A percentile compares a stretch with the other conserved stretches of the same genome.
Evolutionary conservation across 331 rosid species (phyloP).

Genomic region (Rosa hybrid): DNA sequence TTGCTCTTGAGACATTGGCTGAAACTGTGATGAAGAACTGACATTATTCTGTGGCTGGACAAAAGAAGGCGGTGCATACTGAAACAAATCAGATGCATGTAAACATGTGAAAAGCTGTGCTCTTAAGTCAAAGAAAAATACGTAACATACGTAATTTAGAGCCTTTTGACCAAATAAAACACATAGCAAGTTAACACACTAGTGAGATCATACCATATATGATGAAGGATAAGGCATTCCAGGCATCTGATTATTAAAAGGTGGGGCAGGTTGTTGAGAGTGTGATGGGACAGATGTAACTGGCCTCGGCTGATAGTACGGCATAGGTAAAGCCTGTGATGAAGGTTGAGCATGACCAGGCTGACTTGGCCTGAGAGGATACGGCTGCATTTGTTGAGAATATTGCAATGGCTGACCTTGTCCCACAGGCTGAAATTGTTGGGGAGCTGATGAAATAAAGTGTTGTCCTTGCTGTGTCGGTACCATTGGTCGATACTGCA

Average conservation of each 20-base stretch:
- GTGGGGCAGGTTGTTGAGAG: constrained; percentile 74
- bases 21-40: constrained; percentile 59
- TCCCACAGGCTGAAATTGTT: constrained; percentile 71
- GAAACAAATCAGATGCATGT: constrained; percentile 33
- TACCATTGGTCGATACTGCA: constrained; percentile 80
- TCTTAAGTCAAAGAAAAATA: constrained; percentile 14
- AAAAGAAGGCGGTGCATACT: constrained; percentile 63
- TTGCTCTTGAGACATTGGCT: constrained; percentile 67
- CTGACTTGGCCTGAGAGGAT: constrained; percentile 69
- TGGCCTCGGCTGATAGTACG: constrained; percentile 78
- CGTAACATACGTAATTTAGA: neutral
- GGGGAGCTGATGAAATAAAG: constrained; percentile 59
- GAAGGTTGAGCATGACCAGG: constrained; percentile 61
- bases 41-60: constrained; percentile 69
- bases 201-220: constrained; percentile 56
- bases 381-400: constrained; percentile 85
- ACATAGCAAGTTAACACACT: constrained; percentile 1
- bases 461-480: constrained; percentile 78
- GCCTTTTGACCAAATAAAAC: constrained; percentile 4
- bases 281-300: constrained; percentile 62
- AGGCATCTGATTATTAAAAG: constrained; percentile 70
- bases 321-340: constrained; percentile 64
- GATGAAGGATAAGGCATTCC: constrained; percentile 71
- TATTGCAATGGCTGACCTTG: constrained; percentile 79
- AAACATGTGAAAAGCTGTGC: constrained; percentile 6